Evolutionary conservation across 768 basidiomycete genomes (phyloP).

Genomic region (Tulasnella sp.): DNA sequence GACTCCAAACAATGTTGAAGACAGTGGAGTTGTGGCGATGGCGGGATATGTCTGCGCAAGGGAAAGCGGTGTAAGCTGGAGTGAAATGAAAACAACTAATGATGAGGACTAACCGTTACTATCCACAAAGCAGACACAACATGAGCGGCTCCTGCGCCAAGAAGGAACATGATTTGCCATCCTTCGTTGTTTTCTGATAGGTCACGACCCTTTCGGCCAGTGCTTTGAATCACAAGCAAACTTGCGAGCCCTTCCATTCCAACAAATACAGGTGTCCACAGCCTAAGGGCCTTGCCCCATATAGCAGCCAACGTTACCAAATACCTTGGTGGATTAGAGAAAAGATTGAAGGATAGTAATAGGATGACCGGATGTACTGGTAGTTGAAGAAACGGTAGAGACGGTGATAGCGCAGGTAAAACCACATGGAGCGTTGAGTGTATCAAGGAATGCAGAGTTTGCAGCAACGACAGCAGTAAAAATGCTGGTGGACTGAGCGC

Average conservation of each 20-base stretch:
- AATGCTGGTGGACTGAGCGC: constrained; percentile 72
- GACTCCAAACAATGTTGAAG: constrained; percentile 78
- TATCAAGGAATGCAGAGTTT: constrained; percentile 49
- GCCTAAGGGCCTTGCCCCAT: constrained; percentile 61
- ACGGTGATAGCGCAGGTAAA: constrained; percentile 23
- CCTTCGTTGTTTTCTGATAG: constrained; percentile 59
- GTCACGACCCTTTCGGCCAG: constrained; percentile 63
- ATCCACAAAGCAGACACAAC: constrained; percentile 81
- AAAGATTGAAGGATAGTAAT: constrained; percentile 75
- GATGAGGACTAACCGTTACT: constrained; percentile 43
- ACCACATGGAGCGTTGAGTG: constrained; percentile 62
- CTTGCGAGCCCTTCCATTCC: constrained; percentile 75
- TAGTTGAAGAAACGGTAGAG: constrained; percentile 65
- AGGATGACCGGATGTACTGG: constrained; percentile 80
- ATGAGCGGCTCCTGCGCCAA: constrained; percentile 65
- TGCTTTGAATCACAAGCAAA: constrained; percentile 44
- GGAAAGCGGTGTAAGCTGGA: not conserved
- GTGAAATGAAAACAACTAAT: not conserved
- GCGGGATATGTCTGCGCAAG: constrained; percentile 59
- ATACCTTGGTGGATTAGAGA: constrained; percentile 35
- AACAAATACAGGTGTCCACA: constrained; percentile 67
- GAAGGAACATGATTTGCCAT: constrained; percentile 64
- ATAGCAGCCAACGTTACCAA: constrained; percentile 41
- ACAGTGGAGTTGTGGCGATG: constrained; percentile 69
- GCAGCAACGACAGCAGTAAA: constrained; percentile 63